Percentiles rank a stretch among this genome's conserved stretches.
phyloP scores from a whole-genome alignment of 495 filamentous ascomycete species.

The Neurospora intermedia region DNA sequence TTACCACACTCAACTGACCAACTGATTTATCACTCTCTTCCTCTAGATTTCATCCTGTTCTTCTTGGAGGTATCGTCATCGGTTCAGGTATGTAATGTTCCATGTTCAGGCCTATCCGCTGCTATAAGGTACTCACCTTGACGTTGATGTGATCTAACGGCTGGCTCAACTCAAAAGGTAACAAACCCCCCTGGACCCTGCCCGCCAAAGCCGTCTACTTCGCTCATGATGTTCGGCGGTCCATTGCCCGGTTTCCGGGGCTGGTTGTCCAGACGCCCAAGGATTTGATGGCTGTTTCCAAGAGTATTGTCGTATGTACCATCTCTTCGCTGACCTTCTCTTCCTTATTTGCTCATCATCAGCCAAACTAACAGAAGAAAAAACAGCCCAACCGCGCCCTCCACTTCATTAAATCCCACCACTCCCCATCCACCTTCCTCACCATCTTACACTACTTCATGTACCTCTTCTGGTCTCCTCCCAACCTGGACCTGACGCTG shows the following conservation, averaged over 20 bases:
- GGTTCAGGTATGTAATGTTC: slow-evolving; percentile 39
- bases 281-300: slow-evolving; percentile 27
- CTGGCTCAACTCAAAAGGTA: slow-evolving; percentile 38
- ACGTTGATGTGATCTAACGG: not conserved
- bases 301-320: slow-evolving; percentile 20
- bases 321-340: slow-evolving; percentile 3
- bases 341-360: not conserved
- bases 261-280: slow-evolving; percentile 29
- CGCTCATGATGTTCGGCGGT: slow-evolving; percentile 42
- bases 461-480: slow-evolving; percentile 30
- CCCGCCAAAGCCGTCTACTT: slow-evolving; percentile 54
- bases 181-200: slow-evolving; percentile 63
- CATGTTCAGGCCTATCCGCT: too few species aligned
- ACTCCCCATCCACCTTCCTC: slow-evolving; percentile 22
- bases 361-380: not conserved
- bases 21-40: not conserved
- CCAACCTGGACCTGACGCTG: slow-evolving; percentile 21
- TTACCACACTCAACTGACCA: not conserved
- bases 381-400: slow-evolving; percentile 52
- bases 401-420: slow-evolving; percentile 48
- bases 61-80: slow-evolving; percentile 63
- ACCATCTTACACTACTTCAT: slow-evolving; percentile 24
- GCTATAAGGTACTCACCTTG: not conserved
- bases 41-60: slow-evolving; percentile 54
- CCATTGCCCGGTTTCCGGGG: slow-evolving; percentile 41